phyloP scores from a whole-genome alignment of 1,284 basidiomycete species.

The Apiotrichum mycotoxinovorans region DNA sequence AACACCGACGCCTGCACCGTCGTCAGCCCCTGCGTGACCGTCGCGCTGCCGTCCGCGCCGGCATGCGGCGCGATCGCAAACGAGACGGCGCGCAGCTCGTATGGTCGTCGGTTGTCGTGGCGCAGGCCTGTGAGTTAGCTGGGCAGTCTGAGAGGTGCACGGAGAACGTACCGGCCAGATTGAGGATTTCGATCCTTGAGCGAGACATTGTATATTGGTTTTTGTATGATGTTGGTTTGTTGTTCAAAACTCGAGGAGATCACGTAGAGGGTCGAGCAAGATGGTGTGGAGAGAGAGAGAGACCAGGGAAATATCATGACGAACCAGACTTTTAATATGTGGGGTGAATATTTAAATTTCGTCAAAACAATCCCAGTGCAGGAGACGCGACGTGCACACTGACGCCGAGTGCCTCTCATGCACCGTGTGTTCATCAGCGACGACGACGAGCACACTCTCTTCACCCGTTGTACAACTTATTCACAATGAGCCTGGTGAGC shows the following conservation, averaged over 20 bases:
- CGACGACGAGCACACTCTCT: not conserved
- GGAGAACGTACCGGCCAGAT: constrained; percentile 21
- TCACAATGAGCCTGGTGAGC: not conserved
- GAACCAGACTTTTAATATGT: not conserved
- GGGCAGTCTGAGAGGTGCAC: no score
- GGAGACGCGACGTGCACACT: no score
- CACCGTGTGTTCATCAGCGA: not conserved
- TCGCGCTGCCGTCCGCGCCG: constrained; percentile 75
- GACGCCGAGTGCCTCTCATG: not conserved
- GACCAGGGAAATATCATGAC: not conserved
- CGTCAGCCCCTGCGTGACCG: constrained; percentile 84
- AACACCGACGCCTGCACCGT: constrained; percentile 81
- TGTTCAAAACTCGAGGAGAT: not conserved
- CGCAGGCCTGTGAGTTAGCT: constrained; percentile 55
- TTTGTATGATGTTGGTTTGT: not conserved
- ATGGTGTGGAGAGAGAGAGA: not conserved
- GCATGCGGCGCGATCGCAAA: constrained; percentile 75
- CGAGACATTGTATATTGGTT: not conserved
- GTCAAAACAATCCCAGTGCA: not conserved
- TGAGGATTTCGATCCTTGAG: constrained; percentile 23
- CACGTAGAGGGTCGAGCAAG: not conserved
- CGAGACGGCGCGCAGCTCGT: constrained; percentile 77
- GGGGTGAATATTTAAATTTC: not conserved
- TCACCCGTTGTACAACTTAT: not conserved
- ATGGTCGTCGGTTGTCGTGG: constrained; percentile 84